Conservation (phyloP, 2,329 filamentous ascomycete genomes). For the Metarhizium sp. region DNA sequence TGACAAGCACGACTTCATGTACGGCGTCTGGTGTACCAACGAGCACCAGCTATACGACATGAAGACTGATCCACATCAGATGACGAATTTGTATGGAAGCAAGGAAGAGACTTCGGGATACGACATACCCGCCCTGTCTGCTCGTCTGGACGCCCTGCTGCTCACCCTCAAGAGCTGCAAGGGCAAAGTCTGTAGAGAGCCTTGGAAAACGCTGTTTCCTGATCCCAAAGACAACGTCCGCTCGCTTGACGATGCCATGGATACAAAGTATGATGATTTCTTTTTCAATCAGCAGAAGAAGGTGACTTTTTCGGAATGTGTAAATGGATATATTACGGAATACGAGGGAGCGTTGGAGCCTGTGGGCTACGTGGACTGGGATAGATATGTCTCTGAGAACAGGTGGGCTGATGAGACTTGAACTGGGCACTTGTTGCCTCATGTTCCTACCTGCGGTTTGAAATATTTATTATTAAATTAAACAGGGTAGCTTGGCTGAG, state of each 20-base stretch:
- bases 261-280: slow-evolving; percentile 38
- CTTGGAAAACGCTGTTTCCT: slow-evolving; percentile 49
- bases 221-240: slow-evolving; percentile 39
- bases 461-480: no score
- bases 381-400: background rate
- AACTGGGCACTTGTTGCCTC: background rate
- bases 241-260: slow-evolving; percentile 41
- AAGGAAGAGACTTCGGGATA: slow-evolving; percentile 14
- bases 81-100: slow-evolving; percentile 31
- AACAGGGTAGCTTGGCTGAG: no score
- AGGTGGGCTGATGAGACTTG: slow-evolving; percentile 2
- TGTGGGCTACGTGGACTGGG: background rate
- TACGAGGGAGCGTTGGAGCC: slow-evolving; percentile 5
- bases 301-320: slow-evolving; percentile 44
- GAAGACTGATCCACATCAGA: slow-evolving; percentile 43
- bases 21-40: slow-evolving; percentile 60
- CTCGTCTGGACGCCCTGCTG: slow-evolving; percentile 47
- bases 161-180: slow-evolving; percentile 54
- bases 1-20: slow-evolving; percentile 40
- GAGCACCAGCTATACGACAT: slow-evolving; percentile 59
- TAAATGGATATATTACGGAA: slow-evolving; percentile 39
- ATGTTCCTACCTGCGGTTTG: no score
- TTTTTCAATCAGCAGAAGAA: slow-evolving; percentile 32
- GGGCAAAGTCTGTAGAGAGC: slow-evolving; percentile 39
- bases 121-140: slow-evolving; percentile 30